Conservation (phyloP, 768 basidiomycete species). For the Porpolomopsis calyptriformis region DNA sequence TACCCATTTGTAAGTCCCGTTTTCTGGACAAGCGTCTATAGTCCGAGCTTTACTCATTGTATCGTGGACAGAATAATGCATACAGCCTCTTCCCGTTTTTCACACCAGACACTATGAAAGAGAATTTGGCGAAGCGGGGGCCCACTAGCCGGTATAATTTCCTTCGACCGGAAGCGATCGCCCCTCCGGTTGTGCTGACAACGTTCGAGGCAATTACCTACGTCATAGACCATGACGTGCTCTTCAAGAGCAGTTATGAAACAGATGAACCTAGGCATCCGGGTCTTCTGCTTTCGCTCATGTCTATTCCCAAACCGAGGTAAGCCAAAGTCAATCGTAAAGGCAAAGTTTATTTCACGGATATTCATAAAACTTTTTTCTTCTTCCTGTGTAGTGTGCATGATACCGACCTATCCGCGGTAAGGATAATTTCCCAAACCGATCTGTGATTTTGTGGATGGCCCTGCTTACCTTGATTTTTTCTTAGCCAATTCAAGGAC, state of each 20-base stretch:
- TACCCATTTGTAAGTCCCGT: slow-evolving; percentile 26
- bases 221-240: slow-evolving; percentile 21
- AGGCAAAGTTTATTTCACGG: neutral
- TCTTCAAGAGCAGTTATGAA: slow-evolving; percentile 24
- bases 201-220: slow-evolving; percentile 22
- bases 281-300: slow-evolving; percentile 14
- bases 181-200: slow-evolving; percentile 21
- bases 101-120: slow-evolving; percentile 36
- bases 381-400: neutral
- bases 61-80: slow-evolving; percentile 33
- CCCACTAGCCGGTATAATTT: slow-evolving; percentile 20
- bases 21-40: no score
- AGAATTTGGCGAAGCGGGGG: slow-evolving; percentile 20
- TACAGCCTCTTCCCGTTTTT: slow-evolving; percentile 63
- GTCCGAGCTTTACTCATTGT: slow-evolving; percentile 11
- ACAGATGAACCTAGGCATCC: slow-evolving; percentile 19
- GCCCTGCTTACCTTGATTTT: no score
- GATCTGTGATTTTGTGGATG: neutral
- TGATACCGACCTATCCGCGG: slow-evolving; percentile 9
- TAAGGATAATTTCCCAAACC: slow-evolving; percentile 1
- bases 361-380: neutral
- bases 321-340: no score
- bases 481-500: slow-evolving; percentile 16
- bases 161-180: slow-evolving; percentile 16
- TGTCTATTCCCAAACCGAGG: no score